Evolutionary conservation across 257 asterid species (phyloP).

Genomic region (Petrea volubilis): DNA sequence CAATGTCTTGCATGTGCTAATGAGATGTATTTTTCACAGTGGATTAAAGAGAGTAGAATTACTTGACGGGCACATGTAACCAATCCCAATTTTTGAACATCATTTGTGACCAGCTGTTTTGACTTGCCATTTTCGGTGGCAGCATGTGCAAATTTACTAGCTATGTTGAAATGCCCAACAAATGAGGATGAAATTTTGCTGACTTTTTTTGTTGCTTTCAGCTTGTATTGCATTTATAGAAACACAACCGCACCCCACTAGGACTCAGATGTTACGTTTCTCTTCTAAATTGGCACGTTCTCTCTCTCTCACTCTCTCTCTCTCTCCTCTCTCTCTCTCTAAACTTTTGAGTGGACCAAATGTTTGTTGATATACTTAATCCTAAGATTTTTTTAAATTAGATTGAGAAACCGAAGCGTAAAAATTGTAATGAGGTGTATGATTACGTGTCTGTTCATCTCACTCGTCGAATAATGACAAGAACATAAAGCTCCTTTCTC

Average conservation of each 20-base stretch:
- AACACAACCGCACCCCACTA: background rate
- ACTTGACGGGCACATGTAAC: no score
- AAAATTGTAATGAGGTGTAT: background rate
- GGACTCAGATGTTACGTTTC: background rate
- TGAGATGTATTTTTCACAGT: no score
- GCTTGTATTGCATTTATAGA: constrained; percentile 2
- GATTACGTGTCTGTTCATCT: background rate
- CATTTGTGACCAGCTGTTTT: constrained; percentile 12
- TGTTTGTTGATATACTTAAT: no score
- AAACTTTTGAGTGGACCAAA: no score
- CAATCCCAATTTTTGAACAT: no score
- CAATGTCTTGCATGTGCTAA: background rate
- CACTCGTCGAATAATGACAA: background rate
- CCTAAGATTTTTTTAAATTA: no score
- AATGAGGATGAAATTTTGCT: background rate
- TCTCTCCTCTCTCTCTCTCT: background rate
- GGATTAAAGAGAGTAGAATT: no score
- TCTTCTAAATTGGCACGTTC: background rate
- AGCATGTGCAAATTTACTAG: constrained; percentile 19
- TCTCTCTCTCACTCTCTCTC: background rate
- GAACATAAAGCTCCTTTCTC: background rate
- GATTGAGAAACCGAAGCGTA: no score
- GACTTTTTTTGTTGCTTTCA: background rate
- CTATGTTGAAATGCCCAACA: constrained; percentile 18
- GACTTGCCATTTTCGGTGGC: constrained; percentile 13